phyloP scores from a whole-genome alignment of 345 rosid species.

The Eucalyptus paniculata region DNA sequence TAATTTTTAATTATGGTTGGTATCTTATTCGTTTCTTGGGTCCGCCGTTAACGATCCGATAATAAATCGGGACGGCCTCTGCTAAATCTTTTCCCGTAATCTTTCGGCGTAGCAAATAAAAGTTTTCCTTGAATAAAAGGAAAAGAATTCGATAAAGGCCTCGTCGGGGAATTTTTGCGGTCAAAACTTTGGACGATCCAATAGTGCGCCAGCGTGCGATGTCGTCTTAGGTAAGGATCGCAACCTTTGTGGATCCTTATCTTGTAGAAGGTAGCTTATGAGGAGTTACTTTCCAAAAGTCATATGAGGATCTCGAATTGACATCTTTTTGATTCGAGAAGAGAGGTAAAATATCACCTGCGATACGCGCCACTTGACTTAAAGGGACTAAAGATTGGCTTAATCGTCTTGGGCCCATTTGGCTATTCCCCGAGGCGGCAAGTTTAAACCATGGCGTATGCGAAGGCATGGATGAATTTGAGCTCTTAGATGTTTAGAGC shows the following conservation, averaged over 20 bases:
- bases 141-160: neutral
- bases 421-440: neutral
- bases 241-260: neutral
- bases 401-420: neutral
- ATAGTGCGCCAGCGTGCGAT: neutral
- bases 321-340: neutral
- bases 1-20: neutral
- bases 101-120: neutral
- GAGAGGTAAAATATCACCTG: neutral
- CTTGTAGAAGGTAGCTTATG: neutral
- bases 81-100: neutral
- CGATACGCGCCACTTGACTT: neutral
- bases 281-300: neutral
- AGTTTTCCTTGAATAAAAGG: neutral
- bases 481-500: neutral
- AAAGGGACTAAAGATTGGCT: neutral
- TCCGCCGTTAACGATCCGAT: neutral
- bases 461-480: neutral
- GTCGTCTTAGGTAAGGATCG: neutral
- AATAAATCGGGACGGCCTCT: neutral
- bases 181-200: neutral
- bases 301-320: neutral
- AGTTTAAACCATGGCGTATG: neutral
- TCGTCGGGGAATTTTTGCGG: neutral
- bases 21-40: neutral